These are phyloP conservation scores for Teratosphaeria zuluensis DNA, from an alignment of 2,329 filamentous ascomycete genomes.

Conservation along the genomic window DNA sequence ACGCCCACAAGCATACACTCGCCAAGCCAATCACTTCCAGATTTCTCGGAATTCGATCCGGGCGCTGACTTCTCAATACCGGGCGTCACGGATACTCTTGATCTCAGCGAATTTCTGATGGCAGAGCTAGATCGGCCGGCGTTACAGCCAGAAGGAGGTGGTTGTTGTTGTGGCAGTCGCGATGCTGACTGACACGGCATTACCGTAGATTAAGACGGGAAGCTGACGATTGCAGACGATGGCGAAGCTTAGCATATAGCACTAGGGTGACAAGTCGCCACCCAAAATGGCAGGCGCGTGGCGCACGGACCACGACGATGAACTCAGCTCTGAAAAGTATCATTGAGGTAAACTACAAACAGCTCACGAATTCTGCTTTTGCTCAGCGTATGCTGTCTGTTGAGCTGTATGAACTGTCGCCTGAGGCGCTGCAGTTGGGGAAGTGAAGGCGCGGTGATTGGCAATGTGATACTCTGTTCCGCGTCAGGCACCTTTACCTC, in stretches of 20 bases:
- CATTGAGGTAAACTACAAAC: slow-evolving; percentile 35
- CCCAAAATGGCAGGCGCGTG: not conserved
- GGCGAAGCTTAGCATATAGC: not conserved
- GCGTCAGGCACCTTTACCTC: slow-evolving; percentile 47
- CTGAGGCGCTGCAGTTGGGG: slow-evolving; percentile 69
- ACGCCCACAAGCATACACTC: not conserved
- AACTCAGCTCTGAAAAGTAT: slow-evolving; percentile 25
- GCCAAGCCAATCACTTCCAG: not conserved
- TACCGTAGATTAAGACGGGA: not conserved
- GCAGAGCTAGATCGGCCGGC: slow-evolving; percentile 12
- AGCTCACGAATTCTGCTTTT: slow-evolving; percentile 28
- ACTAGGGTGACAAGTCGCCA: not conserved
- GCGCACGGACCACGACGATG: not conserved
- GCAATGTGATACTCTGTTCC: slow-evolving; percentile 52
- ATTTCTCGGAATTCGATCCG: slow-evolving; percentile 6
- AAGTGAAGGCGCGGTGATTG: slow-evolving; percentile 54
- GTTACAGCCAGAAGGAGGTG: not conserved
- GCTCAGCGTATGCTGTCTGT: slow-evolving; percentile 50
- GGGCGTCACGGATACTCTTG: slow-evolving; percentile 3
- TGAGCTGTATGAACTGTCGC: slow-evolving; percentile 67
- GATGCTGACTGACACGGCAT: not conserved
- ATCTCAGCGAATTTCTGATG: slow-evolving; percentile 15
- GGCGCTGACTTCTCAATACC: slow-evolving; percentile 5
- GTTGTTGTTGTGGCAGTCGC: not conserved
- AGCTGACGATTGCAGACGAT: not conserved